Evolutionary conservation across 306 rosid genomes (phyloP).

Genomic region (Canavalia gladiata): DNA sequence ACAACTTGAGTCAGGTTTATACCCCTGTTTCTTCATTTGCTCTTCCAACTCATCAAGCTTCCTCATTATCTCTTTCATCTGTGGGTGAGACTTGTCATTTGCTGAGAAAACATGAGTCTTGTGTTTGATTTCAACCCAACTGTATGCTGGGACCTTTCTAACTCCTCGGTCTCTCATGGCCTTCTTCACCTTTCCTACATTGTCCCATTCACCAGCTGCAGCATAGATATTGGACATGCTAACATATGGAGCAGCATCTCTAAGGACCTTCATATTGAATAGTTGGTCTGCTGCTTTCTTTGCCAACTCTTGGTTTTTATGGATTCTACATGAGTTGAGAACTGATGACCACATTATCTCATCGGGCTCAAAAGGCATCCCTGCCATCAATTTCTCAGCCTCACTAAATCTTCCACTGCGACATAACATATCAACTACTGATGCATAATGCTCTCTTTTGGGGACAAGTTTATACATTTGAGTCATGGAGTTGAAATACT

Average conservation of each 20-base stretch:
- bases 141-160: slow-evolving; percentile 77
- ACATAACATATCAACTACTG: slow-evolving; percentile 81
- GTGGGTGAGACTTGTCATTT: slow-evolving; percentile 72
- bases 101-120: slow-evolving; percentile 77
- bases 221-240: slow-evolving; percentile 91
- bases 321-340: slow-evolving; percentile 86
- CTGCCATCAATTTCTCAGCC: slow-evolving; percentile 76
- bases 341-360: slow-evolving; percentile 89
- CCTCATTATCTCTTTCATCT: slow-evolving; percentile 59
- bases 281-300: slow-evolving; percentile 76
- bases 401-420: slow-evolving; percentile 74
- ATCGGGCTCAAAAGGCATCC: slow-evolving; percentile 85
- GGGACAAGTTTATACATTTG: slow-evolving; percentile 63
- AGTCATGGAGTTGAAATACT: slow-evolving; percentile 71
- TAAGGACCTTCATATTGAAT: slow-evolving; percentile 72
- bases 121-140: slow-evolving; percentile 89
- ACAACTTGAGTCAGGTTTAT: slow-evolving; percentile 80
- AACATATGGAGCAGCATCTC: slow-evolving; percentile 83
- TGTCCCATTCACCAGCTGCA: slow-evolving; percentile 87
- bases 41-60: slow-evolving; percentile 69
- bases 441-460: slow-evolving; percentile 79
- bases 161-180: slow-evolving; percentile 88
- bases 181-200: slow-evolving; percentile 78
- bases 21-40: slow-evolving; percentile 79
- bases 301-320: slow-evolving; percentile 82